Percentiles rank a stretch among this genome's conserved stretches.
phyloP scores from a whole-genome alignment of 257 asterid genomes.

The Petunia axillaris region DNA sequence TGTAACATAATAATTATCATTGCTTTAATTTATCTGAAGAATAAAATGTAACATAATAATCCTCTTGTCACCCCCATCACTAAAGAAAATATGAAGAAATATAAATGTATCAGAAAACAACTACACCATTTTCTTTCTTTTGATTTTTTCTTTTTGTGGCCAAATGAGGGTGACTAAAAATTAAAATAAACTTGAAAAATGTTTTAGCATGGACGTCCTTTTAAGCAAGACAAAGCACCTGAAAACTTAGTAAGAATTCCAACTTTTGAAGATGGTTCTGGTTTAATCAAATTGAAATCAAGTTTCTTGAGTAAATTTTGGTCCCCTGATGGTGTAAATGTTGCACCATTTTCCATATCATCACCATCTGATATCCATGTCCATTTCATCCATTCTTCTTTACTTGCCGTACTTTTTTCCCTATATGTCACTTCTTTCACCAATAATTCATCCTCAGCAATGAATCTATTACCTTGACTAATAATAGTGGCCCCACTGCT shows the following conservation, averaged over 20 bases:
- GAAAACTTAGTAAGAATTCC: slow-evolving; percentile 21
- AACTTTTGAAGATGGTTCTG: slow-evolving; percentile 11
- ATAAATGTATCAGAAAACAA: not conserved
- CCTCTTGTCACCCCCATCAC: not conserved
- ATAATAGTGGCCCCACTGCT: slow-evolving; percentile 25
- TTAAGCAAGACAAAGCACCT: slow-evolving; percentile 1
- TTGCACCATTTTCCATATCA: slow-evolving; percentile 23
- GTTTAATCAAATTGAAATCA: slow-evolving; percentile 6
- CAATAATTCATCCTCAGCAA: slow-evolving; percentile 14
- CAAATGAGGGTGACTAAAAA: not conserved
- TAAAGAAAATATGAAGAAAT: slow-evolving; percentile 1
- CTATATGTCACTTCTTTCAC: slow-evolving; percentile 27
- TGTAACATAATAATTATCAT: not conserved
- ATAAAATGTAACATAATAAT: not conserved
- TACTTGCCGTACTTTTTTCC: not conserved
- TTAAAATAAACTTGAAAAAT: not conserved
- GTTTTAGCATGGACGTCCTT: slow-evolving; percentile 10
- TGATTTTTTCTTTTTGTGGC: not conserved
- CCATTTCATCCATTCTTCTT: slow-evolving; percentile 26
- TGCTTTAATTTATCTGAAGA: not conserved
- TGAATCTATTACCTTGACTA: slow-evolving; percentile 22
- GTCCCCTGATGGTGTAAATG: slow-evolving; percentile 27
- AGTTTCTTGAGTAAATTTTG: not conserved
- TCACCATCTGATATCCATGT: slow-evolving; percentile 27
- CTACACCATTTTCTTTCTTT: not conserved